Base-by-base conservation (phyloP, 2,329 filamentous ascomycete genomes). In the Penicillium sclerotigenum region DNA sequence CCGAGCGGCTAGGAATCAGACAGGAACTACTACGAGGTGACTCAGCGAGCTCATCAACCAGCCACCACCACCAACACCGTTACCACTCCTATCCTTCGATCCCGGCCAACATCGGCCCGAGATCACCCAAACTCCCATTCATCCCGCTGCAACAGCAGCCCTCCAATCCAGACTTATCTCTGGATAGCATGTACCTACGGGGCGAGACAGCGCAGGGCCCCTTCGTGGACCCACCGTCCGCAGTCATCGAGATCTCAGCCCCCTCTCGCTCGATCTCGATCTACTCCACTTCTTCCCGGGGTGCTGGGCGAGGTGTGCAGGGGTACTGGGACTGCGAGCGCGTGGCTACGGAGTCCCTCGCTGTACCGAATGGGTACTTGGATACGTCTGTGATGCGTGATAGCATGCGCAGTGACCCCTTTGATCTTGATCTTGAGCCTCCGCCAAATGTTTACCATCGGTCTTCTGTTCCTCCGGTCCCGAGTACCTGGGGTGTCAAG, bases 381-480 rank as follows among this genome's bases (percentile, higher is more conserved):
- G 53, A 57, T 28, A 33, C 55, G 28, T 41, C 55, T 4, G 43
- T 60, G 49, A 56, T 40, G 43, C 64, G 60, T 13, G 54, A 61
- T 18, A 72, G 65, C 43, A 66, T 61, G 20, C 65, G 68, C 33
- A 73, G 70, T 52, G 66, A 75, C 36, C 68, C 72, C 0, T 75
- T 74, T 47, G 73, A 75, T 52, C 48, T 54, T 29, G 52, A 54
- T 29, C 53, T 75, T 29, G 70, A 74, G 50, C 38, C 59, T 43
- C 61, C 65, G 8, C 47, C 61, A 18, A 52, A 81, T 64, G 18
- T 78, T 77, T 58, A 62, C 20, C 51, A 61, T 20, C 49, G 50
- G 40, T 43, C 57, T 40, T 37, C 43, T 14, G 46, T 50, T 42
- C 56, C 37, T 50, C n/a, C 57, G 16, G 13, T 54, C 10, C 33